Evolutionary conservation across 768 basidiomycete species (phyloP).

Genomic region (Termitomyces titanicus): DNA sequence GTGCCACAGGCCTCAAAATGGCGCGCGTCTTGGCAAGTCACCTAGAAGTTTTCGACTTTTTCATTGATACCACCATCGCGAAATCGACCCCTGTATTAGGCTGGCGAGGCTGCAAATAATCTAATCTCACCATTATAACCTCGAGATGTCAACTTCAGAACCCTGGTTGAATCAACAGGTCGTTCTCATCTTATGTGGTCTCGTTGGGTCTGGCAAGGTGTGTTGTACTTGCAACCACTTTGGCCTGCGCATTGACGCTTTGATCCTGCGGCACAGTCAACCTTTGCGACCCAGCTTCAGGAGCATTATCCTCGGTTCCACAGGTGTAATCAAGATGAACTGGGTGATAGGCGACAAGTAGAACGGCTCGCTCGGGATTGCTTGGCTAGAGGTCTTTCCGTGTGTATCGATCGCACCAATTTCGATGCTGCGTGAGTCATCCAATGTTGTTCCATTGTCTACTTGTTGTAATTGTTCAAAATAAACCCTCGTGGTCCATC

Average conservation of each 20-base stretch:
- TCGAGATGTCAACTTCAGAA: slow-evolving; percentile 6
- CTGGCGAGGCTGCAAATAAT: not conserved
- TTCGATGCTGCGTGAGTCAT: slow-evolving; percentile 57
- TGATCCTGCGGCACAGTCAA: slow-evolving; percentile 31
- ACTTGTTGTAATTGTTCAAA: slow-evolving; percentile 8
- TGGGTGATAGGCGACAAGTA: slow-evolving; percentile 64
- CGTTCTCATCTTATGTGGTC: slow-evolving; percentile 69
- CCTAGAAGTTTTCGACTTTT: too few relatives aligned
- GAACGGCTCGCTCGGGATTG: slow-evolving; percentile 53
- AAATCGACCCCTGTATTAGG: not conserved
- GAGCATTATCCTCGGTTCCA: slow-evolving; percentile 54
- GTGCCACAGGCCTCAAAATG: too few relatives aligned
- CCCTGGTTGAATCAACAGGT: slow-evolving; percentile 37
- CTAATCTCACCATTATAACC: not conserved
- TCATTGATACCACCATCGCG: not conserved
- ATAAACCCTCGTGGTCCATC: slow-evolving; percentile 3
- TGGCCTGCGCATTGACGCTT: not conserved
- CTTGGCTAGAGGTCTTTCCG: slow-evolving; percentile 59
- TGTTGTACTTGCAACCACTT: slow-evolving; percentile 7
- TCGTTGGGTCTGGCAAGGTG: slow-evolving; percentile 76
- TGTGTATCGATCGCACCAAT: slow-evolving; percentile 79
- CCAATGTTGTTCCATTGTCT: not conserved
- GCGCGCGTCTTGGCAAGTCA: too few relatives aligned
- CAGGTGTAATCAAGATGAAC: slow-evolving; percentile 79
- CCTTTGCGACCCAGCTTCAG: slow-evolving; percentile 73